Evolutionary conservation across 306 rosid genomes (phyloP).

Genomic region (Acmispon strigosus): DNA sequence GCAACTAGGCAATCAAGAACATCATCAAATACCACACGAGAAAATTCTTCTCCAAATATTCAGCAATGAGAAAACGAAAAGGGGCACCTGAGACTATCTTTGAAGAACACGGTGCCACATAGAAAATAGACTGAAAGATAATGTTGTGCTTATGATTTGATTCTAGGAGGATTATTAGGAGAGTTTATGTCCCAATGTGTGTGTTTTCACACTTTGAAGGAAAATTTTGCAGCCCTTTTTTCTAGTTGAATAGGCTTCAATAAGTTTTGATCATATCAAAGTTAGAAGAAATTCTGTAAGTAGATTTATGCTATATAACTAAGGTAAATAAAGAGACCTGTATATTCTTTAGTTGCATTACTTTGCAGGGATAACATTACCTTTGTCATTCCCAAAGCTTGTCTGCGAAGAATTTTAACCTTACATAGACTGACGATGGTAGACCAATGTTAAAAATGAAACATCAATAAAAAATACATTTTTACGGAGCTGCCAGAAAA

Average conservation of each 20-base stretch:
- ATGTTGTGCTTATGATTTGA: not conserved
- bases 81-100: not conserved
- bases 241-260: not conserved
- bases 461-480: too few relatives aligned
- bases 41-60: constrained; percentile 79
- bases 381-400: constrained; percentile 3
- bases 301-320: constrained; percentile 6
- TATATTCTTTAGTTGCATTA: constrained; percentile 9
- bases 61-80: constrained; percentile 32
- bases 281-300: constrained; percentile 11
- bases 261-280: constrained; percentile 7
- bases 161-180: not conserved
- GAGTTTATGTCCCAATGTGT: not conserved
- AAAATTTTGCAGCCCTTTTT: constrained; percentile 23
- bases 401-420: not conserved
- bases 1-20: constrained; percentile 24
- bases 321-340: not conserved
- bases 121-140: not conserved
- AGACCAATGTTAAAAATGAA: too few relatives aligned
- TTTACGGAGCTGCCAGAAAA: too few relatives aligned
- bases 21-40: constrained; percentile 45
- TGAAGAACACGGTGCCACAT: not conserved
- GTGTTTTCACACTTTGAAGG: constrained; percentile 27
- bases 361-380: constrained; percentile 5
- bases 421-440: too few relatives aligned